These are phyloP conservation scores for Aureobasidium musti DNA, from an alignment of 2,329 filamentous ascomycete genomes.

Conservation along the genomic window DNA sequence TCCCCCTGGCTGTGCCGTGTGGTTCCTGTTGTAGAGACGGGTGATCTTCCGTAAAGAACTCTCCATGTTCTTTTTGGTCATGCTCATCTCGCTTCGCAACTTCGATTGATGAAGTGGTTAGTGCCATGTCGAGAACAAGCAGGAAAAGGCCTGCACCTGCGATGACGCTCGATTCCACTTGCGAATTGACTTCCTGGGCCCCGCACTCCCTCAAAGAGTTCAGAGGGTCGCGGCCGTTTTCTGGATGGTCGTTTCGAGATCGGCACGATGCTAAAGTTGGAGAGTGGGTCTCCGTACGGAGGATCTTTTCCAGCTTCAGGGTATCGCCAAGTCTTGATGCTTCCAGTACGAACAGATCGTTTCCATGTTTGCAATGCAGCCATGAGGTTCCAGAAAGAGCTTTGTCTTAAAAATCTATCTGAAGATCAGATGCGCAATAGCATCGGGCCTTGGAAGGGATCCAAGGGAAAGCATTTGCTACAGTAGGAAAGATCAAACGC, in stretches of 20 bases:
- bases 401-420: background rate
- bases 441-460: background rate
- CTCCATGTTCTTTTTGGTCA: background rate
- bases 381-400: background rate
- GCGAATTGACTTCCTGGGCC: background rate
- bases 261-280: conserved; percentile 22
- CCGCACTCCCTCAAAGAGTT: conserved; percentile 13
- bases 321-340: background rate
- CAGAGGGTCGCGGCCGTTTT: background rate
- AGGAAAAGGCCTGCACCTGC: background rate
- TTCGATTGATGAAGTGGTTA: conserved; percentile 4
- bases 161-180: background rate
- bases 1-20: background rate
- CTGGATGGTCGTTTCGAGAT: conserved; percentile 21
- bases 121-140: background rate
- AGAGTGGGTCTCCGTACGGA: conserved; percentile 7
- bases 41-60: conserved; percentile 15
- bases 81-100: conserved; percentile 17
- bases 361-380: background rate
- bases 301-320: conserved; percentile 5
- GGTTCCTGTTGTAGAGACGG: background rate
- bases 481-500: background rate
- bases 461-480: background rate
- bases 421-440: too few species aligned
- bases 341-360: background rate